Base-by-base conservation (phyloP, 2,329 filamentous ascomycete genomes). In the Monilinia polystroma region DNA sequence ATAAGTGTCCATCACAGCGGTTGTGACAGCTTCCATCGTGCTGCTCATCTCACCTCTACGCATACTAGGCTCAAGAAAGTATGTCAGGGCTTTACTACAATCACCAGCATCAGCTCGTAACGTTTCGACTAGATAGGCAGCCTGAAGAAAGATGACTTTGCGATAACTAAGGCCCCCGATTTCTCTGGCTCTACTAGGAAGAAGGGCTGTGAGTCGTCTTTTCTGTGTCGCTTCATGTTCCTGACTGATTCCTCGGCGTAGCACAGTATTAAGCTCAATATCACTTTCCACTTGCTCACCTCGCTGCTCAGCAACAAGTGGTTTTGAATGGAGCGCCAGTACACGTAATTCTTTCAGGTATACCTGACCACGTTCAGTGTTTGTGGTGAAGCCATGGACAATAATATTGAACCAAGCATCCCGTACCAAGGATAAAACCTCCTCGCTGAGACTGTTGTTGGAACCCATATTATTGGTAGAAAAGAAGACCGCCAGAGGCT, bases 331-430 rank as follows among this genome's bases (percentile, higher is more conserved):
- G 63, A 92, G 87, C 1, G 96, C 94, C 76, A 99, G 88, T 47
- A 91, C 83, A 32, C 91, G 87, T 26, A 99, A 83, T 75, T 97
- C 93, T 67, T 89, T 84, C 60, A 88, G 79, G 73, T 96, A 87
- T 71, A 86, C 85, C 75, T 88, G 89, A 23, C 89, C 91, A 65
- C 90, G 85, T 20, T 88, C 85, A 0, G 92, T 94, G 20, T 85
- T 85, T 14, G 90, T 83, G 12, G 88, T 89, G 76, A 98, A 96
- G 5, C 93, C 95, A 77, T 99, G 95, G 0, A 97, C 90, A 29
- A 93, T 91, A 69, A 98, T 92, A 74, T 99, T 99, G 80, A 97
- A 98, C 95, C 95, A 99, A 6, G 92, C 92, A 81, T 99, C 93
- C 63, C 94, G 88, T 72, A 95, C 85, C 66, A 96, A 80, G 35